A percentile compares a stretch with the other conserved stretches of the same genome.
Conservation (phyloP, 768 basidiomycete species). For the Boletales sp. region DNA sequence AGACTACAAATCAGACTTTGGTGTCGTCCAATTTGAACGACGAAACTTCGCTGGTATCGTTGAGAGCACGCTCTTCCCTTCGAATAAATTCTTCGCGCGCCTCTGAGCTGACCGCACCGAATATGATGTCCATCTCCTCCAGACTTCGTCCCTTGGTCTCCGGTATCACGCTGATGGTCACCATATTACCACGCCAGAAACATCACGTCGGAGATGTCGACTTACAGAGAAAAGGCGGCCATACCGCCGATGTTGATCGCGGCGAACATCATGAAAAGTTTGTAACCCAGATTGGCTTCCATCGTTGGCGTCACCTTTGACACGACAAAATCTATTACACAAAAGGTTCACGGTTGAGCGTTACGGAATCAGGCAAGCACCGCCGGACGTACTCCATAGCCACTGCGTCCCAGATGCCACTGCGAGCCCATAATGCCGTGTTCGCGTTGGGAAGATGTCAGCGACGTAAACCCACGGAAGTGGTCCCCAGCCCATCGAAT, state of each 20-base stretch:
- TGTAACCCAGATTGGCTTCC: constrained; percentile 59
- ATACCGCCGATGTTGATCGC: constrained; percentile 71
- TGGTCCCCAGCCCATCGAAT: constrained; percentile 84
- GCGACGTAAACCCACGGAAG: constrained; percentile 65
- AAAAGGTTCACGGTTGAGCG: too few relatives aligned
- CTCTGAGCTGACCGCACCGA: constrained; percentile 55
- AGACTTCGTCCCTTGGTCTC: constrained; percentile 58
- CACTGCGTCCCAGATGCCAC: constrained; percentile 77
- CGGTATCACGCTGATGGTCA: constrained; percentile 44
- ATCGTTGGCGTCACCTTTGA: constrained; percentile 68
- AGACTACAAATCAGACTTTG: too few relatives aligned
- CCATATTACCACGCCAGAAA: too few relatives aligned
- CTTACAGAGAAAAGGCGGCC: constrained; percentile 63
- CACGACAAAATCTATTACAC: constrained; percentile 67
- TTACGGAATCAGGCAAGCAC: too few relatives aligned
- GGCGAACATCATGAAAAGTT: constrained; percentile 76
- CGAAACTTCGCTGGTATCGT: too few relatives aligned
- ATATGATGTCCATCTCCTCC: constrained; percentile 56
- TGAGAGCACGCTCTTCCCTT: constrained; percentile 34
- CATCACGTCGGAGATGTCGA: too few relatives aligned
- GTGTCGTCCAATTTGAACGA: too few relatives aligned
- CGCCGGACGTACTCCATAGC: constrained; percentile 60
- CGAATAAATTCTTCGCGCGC: constrained; percentile 51
- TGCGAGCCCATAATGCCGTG: constrained; percentile 76
- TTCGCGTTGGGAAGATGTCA: constrained; percentile 86